Percentiles rank a stretch among this genome's conserved stretches.
These are phyloP conservation scores for Fusarium nisikadoi DNA, from an alignment of 2,329 filamentous ascomycete genomes.

Conservation along the genomic window DNA sequence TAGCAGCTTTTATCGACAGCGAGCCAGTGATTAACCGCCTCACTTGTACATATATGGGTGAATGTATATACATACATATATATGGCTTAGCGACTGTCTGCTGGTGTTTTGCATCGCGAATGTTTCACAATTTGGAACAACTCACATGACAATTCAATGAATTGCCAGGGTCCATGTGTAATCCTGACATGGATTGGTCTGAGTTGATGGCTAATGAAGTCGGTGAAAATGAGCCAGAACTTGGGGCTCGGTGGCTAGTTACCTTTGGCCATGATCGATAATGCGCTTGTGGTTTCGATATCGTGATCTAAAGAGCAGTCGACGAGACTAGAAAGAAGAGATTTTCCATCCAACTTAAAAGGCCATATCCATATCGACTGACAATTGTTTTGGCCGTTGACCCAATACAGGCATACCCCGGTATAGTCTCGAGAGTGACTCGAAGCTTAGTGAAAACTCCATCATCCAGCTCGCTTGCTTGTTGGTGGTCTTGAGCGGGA, in stretches of 20 bases:
- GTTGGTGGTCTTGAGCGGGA: slow-evolving; percentile 28
- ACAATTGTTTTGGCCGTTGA: slow-evolving; percentile 20
- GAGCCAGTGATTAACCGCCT: slow-evolving; percentile 37
- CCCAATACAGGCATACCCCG: slow-evolving; percentile 36
- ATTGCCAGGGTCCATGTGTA: background rate
- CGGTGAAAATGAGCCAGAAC: background rate
- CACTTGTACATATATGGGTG: slow-evolving; percentile 19
- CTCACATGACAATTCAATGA: slow-evolving; percentile 21
- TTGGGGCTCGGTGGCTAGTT: background rate
- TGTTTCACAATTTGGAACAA: slow-evolving; percentile 24
- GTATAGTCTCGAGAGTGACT: slow-evolving; percentile 10
- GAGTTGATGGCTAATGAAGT: background rate
- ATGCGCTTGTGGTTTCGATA: slow-evolving; percentile 1
- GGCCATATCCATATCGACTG: slow-evolving; percentile 1
- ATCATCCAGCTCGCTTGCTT: slow-evolving; percentile 35
- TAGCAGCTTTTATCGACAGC: slow-evolving; percentile 27
- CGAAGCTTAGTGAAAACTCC: slow-evolving; percentile 29
- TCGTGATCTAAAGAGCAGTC: background rate
- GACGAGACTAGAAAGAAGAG: slow-evolving; percentile 19
- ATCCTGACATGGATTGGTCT: background rate
- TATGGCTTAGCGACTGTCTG: slow-evolving; percentile 13
- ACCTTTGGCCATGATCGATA: background rate
- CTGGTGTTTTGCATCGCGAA: slow-evolving; percentile 10
- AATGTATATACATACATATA: background rate
- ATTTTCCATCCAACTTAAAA: background rate